These are phyloP conservation scores for Wickerhamiella slavikovae DNA, from an alignment of 805 yeast species.

Conservation along the genomic window DNA sequence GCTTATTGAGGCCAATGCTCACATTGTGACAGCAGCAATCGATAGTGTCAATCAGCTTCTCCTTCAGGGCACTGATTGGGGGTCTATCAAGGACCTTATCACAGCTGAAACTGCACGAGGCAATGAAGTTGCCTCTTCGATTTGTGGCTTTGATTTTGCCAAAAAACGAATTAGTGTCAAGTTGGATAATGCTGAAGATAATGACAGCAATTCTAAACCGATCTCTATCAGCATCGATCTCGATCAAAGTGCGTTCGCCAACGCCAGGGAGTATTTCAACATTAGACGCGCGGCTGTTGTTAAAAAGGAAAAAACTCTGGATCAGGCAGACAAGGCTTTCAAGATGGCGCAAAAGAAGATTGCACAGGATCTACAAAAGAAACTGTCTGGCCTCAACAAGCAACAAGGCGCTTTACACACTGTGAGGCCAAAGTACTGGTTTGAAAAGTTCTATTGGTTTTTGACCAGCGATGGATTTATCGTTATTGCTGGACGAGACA, in stretches of 20 bases:
- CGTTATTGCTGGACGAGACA: slow-evolving; percentile 73
- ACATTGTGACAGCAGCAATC: slow-evolving; percentile 51
- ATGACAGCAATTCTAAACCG: slow-evolving; percentile 18
- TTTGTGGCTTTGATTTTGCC: slow-evolving; percentile 45
- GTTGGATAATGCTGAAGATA: slow-evolving; percentile 22
- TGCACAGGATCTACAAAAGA: slow-evolving; percentile 42
- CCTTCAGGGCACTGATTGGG: slow-evolving; percentile 88
- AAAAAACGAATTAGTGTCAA: slow-evolving; percentile 42
- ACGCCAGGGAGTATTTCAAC: slow-evolving; percentile 65
- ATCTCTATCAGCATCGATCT: slow-evolving; percentile 48
- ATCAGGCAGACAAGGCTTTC: slow-evolving; percentile 56
- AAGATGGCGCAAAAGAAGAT: slow-evolving; percentile 68
- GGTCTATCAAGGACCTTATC: slow-evolving; percentile 58
- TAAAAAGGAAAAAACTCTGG: slow-evolving; percentile 63
- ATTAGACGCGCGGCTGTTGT: slow-evolving; percentile 53
- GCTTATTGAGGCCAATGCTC: slow-evolving; percentile 47
- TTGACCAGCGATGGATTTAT: slow-evolving; percentile 76
- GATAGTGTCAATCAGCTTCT: slow-evolving; percentile 42
- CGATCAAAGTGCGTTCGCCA: slow-evolving; percentile 61
- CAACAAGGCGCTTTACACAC: slow-evolving; percentile 25
- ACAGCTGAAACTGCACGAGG: slow-evolving; percentile 46
- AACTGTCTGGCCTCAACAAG: slow-evolving; percentile 34
- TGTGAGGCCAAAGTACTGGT: slow-evolving; percentile 62
- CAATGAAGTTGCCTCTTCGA: slow-evolving; percentile 39
- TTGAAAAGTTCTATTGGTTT: slow-evolving; percentile 91